phyloP scores from a whole-genome alignment of 2,329 filamentous ascomycete genomes.

The Fusarium sp. region DNA sequence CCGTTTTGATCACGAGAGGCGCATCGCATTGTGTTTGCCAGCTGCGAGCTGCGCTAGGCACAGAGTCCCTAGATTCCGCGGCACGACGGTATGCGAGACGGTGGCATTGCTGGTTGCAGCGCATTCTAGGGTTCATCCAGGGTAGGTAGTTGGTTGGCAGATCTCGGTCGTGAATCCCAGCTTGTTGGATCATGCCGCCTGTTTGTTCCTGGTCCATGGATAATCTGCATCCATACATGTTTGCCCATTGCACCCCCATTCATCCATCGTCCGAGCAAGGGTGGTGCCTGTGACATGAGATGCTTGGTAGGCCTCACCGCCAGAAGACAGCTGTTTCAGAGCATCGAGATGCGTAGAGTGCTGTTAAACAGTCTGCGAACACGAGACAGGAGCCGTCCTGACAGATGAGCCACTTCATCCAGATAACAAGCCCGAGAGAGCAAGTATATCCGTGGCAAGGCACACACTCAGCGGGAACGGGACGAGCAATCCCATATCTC shows the following conservation, averaged over 20 bases:
- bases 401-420: not conserved
- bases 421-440: not conserved
- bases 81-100: not conserved
- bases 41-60: slow-evolving; percentile 11
- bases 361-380: not conserved
- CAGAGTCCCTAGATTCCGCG: slow-evolving; percentile 21
- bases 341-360: slow-evolving; percentile 27
- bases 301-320: slow-evolving; percentile 24
- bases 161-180: not conserved
- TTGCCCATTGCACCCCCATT: not conserved
- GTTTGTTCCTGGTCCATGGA: not conserved
- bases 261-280: slow-evolving; percentile 15
- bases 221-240: not conserved
- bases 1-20: slow-evolving; percentile 27
- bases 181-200: not conserved
- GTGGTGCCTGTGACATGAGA: slow-evolving; percentile 5
- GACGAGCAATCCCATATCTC: not conserved
- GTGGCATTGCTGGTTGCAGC: not conserved
- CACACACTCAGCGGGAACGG: not conserved
- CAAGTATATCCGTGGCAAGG: not conserved
- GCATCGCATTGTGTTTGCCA: slow-evolving; percentile 5
- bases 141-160: slow-evolving; percentile 7
- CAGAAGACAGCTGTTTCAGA: slow-evolving; percentile 35
- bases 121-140: slow-evolving; percentile 2
- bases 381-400: not conserved